A percentile compares a stretch with the other conserved stretches of the same genome.
These are phyloP conservation scores for Stagonosporopsis vannaccii DNA, from an alignment of 2,329 filamentous ascomycete genomes.

Conservation along the genomic window DNA sequence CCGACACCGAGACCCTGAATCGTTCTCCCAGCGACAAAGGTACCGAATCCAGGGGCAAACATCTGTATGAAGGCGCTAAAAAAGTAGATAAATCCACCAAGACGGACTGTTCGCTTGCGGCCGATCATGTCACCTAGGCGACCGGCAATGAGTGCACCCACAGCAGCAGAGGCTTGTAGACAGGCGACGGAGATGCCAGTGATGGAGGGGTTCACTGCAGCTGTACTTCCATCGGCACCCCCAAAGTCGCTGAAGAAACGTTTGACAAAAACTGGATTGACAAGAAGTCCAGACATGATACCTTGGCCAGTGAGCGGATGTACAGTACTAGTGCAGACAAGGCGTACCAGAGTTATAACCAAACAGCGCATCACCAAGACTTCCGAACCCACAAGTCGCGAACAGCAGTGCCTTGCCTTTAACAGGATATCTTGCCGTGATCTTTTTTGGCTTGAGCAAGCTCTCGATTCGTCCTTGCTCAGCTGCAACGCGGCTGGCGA, in stretches of 20 bases:
- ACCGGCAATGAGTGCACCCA: conserved; percentile 46
- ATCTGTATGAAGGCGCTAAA: conserved; percentile 50
- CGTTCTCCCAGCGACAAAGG: conserved; percentile 46
- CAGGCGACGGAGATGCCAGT: conserved; percentile 50
- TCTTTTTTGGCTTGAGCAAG: conserved; percentile 47
- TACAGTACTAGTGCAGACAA: neutral
- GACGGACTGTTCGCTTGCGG: conserved; percentile 47
- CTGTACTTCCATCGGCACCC: conserved; percentile 45
- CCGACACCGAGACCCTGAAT: conserved; percentile 48
- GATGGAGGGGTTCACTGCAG: conserved; percentile 47
- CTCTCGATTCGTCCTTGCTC: conserved; percentile 45
- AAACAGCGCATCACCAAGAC: conserved; percentile 52
- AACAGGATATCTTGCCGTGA: conserved; percentile 49
- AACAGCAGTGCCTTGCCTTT: conserved; percentile 48
- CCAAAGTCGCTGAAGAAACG: conserved; percentile 51
- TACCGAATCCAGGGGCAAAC: conserved; percentile 46
- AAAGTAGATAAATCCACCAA: conserved; percentile 50
- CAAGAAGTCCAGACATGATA: conserved; percentile 52
- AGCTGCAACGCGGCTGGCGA: conserved; percentile 30
- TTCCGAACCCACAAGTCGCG: conserved; percentile 52
- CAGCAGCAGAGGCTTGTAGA: conserved; percentile 47
- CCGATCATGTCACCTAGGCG: conserved; percentile 49
- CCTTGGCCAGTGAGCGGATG: conserved; percentile 30
- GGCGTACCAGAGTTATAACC: conserved; percentile 52
- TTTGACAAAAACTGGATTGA: conserved; percentile 51